Percentiles rank a stretch among this genome's conserved stretches.
phyloP scores from a whole-genome alignment of 495 filamentous ascomycete genomes.

The Hypoxylon fuscum region DNA sequence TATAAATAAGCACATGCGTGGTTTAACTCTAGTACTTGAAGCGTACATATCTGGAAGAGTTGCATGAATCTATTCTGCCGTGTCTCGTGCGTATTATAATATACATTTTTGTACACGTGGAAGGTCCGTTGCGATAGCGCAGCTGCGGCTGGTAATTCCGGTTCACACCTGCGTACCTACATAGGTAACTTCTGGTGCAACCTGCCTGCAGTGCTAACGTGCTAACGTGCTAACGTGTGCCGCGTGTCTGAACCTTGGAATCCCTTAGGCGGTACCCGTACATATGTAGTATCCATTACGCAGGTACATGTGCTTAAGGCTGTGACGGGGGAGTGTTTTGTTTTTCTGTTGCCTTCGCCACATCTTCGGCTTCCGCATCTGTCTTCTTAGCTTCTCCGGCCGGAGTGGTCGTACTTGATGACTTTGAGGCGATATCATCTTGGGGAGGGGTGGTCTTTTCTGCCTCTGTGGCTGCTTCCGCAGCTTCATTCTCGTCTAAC shows the following conservation, averaged over 20 bases:
- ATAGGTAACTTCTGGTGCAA: too few relatives aligned
- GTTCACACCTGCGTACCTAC: slow-evolving; percentile 5
- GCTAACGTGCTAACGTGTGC: too few relatives aligned
- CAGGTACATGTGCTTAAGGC: slow-evolving; percentile 3
- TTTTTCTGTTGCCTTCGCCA: slow-evolving; percentile 20
- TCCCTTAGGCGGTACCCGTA: too few relatives aligned
- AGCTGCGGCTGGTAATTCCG: slow-evolving; percentile 11
- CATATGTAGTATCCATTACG: too few relatives aligned
- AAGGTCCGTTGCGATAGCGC: slow-evolving; percentile 11
- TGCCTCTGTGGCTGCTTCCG: slow-evolving; percentile 42
- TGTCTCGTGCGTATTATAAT: slow-evolving; percentile 23
- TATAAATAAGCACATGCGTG: too few relatives aligned
- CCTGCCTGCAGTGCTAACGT: too few relatives aligned
- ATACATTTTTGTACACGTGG: slow-evolving; percentile 16
- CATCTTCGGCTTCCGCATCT: slow-evolving; percentile 8
- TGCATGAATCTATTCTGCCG: slow-evolving; percentile 25
- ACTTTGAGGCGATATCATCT: neutral
- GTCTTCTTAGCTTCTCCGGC: slow-evolving; percentile 5
- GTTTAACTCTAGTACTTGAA: neutral
- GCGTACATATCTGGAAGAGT: neutral
- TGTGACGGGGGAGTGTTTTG: slow-evolving; percentile 19
- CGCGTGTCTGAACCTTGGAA: too few relatives aligned
- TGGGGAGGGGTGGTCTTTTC: slow-evolving; percentile 14
- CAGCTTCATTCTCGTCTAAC: slow-evolving; percentile 80
- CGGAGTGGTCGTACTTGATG: slow-evolving; percentile 2